These are phyloP conservation scores for Smallanthus sonchifolius DNA, from an alignment of 129 eudicot species.

Conservation along the genomic window DNA sequence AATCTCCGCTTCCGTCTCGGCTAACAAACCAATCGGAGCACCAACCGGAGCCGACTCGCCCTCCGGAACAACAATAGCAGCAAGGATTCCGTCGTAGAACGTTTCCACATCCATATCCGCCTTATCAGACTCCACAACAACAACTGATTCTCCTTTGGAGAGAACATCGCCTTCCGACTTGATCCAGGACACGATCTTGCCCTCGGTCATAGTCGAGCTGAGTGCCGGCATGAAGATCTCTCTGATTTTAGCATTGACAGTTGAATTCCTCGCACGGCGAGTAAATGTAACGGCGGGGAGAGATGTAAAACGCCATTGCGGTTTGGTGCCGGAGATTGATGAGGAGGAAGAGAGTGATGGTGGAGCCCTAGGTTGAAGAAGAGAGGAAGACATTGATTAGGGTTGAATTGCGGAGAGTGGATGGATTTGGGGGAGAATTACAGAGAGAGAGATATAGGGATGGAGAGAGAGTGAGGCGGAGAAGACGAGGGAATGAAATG, in stretches of 20 bases:
- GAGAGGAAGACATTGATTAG: slow-evolving; percentile 46
- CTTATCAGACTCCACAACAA: slow-evolving; percentile 89
- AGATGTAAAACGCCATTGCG: slow-evolving; percentile 32
- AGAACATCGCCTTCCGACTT: slow-evolving; percentile 80
- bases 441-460: background rate
- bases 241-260: slow-evolving; percentile 62
- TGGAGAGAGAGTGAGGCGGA: slow-evolving; percentile 45
- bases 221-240: slow-evolving; percentile 98
- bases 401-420: background rate
- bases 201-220: slow-evolving; percentile 96
- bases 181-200: slow-evolving; percentile 85
- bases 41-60: slow-evolving; percentile 89
- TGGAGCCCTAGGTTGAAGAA: slow-evolving; percentile 39
- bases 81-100: slow-evolving; percentile 73
- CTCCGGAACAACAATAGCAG: slow-evolving; percentile 75
- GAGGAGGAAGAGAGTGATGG: slow-evolving; percentile 53
- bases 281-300: slow-evolving; percentile 29
- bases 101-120: slow-evolving; percentile 98
- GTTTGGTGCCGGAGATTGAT: slow-evolving; percentile 31
- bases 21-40: slow-evolving; percentile 72
- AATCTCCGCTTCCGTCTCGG: slow-evolving; percentile 74
- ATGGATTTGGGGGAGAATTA: slow-evolving; percentile 1
- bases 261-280: slow-evolving; percentile 24
- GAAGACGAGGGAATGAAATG: slow-evolving; percentile 54
- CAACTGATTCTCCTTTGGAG: slow-evolving; percentile 79